Conservation (phyloP, 2,329 filamentous ascomycete genomes). For the Parasarocladium wereldwijsianum region DNA sequence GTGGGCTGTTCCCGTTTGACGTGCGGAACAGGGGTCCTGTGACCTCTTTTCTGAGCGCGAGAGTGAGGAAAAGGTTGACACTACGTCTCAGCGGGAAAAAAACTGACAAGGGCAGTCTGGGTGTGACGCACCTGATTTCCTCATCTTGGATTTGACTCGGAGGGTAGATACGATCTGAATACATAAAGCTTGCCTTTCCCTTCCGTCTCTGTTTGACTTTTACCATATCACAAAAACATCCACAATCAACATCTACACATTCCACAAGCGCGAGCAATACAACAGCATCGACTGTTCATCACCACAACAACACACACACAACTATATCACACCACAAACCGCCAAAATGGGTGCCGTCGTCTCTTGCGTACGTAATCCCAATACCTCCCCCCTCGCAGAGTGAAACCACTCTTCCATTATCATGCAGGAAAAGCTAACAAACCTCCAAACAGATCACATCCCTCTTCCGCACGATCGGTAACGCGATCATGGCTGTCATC, state of each 20-base stretch:
- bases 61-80: no score
- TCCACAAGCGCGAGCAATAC: not conserved
- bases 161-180: not conserved
- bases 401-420: conserved; percentile 2
- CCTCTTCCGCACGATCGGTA: conserved; percentile 49
- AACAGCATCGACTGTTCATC: conserved; percentile 4
- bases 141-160: no score
- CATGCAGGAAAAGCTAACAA: conserved; percentile 8
- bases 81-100: no score
- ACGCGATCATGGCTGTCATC: conserved; percentile 52
- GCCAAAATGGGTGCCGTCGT: conserved; percentile 58
- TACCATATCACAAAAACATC: not conserved
- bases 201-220: not conserved
- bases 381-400: not conserved
- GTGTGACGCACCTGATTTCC: no score
- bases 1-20: no score
- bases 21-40: no score
- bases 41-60: no score
- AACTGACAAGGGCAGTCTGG: no score
- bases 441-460: conserved; percentile 32
- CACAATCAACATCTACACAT: not conserved
- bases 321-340: conserved; percentile 7
- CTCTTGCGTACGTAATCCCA: conserved; percentile 54
- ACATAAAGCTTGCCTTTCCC: not conserved
- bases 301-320: conserved; percentile 7